A percentile compares a stretch with the other conserved stretches of the same genome.
These are phyloP conservation scores for Termitomyces sp. DNA, from an alignment of 768 basidiomycete genomes.

Conservation along the genomic window DNA sequence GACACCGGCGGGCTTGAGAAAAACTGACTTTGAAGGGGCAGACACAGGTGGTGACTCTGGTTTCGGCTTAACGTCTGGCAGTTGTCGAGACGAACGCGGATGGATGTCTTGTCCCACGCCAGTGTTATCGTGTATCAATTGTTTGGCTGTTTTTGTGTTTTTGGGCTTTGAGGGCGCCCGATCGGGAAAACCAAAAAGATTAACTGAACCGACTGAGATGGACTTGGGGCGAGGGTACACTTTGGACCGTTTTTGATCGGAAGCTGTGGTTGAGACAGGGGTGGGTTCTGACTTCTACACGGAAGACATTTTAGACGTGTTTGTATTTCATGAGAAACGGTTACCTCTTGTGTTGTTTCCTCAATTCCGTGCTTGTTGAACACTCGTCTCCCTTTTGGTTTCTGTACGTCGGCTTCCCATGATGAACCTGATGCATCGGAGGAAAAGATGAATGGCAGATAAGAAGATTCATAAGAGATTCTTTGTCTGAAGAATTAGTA, in stretches of 20 bases:
- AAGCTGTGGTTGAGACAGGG: conserved; percentile 1
- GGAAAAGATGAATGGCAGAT: conserved; percentile 60
- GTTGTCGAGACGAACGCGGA: conserved; percentile 21
- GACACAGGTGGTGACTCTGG: background rate
- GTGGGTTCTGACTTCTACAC: conserved; percentile 11
- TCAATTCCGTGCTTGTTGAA: conserved; percentile 45
- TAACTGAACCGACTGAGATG: conserved; percentile 17
- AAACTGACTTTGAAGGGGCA: conserved; percentile 13
- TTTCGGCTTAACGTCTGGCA: background rate
- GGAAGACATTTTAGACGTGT: conserved; percentile 15
- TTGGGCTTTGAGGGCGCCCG: conserved; percentile 19
- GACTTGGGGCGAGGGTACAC: conserved; percentile 18
- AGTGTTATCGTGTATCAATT: conserved; percentile 38
- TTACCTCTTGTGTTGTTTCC: conserved; percentile 30
- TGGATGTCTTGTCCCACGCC: conserved; percentile 48
- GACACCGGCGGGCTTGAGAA: conserved; percentile 54
- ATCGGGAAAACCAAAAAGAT: conserved; percentile 18
- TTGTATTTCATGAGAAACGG: background rate
- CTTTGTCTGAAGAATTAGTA: conserved; percentile 13
- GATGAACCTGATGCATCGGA: conserved; percentile 21
- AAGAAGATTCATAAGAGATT: conserved; percentile 54
- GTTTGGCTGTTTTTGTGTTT: conserved; percentile 34
- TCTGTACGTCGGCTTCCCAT: conserved; percentile 12
- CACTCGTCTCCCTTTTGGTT: conserved; percentile 44
- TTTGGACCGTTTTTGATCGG: conserved; percentile 7